Evolutionary conservation across 768 basidiomycete genomes (phyloP).

Genomic region (Leccinum olivaceopallidum): DNA sequence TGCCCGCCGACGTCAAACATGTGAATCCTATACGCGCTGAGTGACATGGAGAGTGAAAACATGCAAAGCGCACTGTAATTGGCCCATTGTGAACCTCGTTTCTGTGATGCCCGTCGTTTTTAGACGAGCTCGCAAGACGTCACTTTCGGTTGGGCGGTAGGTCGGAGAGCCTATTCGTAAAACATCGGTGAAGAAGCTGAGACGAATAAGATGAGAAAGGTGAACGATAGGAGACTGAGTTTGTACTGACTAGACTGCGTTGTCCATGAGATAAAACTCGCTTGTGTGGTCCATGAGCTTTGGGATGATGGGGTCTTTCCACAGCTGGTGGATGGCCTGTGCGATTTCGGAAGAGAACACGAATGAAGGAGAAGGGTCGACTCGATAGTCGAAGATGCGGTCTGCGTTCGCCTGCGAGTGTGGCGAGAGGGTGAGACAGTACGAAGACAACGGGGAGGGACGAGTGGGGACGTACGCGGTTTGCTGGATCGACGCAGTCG

Average conservation of each 20-base stretch:
- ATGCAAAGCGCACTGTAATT: slow-evolving; percentile 44
- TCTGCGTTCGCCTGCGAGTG: slow-evolving; percentile 49
- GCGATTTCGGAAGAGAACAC: slow-evolving; percentile 65
- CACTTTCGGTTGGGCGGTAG: slow-evolving; percentile 85
- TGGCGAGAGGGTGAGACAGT: slow-evolving; percentile 14
- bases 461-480: slow-evolving; percentile 41
- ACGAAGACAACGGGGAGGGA: fast-evolving
- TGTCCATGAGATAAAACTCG: slow-evolving; percentile 95
- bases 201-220: not conserved
- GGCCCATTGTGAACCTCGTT: slow-evolving; percentile 76
- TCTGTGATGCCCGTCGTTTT: slow-evolving; percentile 92
- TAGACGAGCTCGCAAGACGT: slow-evolving; percentile 84
- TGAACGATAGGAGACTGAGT: not conserved
- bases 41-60: fast-evolving
- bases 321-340: slow-evolving; percentile 64
- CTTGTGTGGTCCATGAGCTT: slow-evolving; percentile 55
- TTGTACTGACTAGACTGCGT: slow-evolving; percentile 76
- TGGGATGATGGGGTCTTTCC: slow-evolving; percentile 65
- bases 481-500: slow-evolving; percentile 67
- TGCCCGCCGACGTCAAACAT: slow-evolving; percentile 86
- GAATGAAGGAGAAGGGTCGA: slow-evolving; percentile 42
- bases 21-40: slow-evolving; percentile 41
- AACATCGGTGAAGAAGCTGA: slow-evolving; percentile 84
- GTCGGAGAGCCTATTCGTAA: slow-evolving; percentile 76
- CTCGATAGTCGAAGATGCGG: slow-evolving; percentile 58